phyloP scores from a whole-genome alignment of 768 basidiomycete species.

The Suillus brevipes region DNA sequence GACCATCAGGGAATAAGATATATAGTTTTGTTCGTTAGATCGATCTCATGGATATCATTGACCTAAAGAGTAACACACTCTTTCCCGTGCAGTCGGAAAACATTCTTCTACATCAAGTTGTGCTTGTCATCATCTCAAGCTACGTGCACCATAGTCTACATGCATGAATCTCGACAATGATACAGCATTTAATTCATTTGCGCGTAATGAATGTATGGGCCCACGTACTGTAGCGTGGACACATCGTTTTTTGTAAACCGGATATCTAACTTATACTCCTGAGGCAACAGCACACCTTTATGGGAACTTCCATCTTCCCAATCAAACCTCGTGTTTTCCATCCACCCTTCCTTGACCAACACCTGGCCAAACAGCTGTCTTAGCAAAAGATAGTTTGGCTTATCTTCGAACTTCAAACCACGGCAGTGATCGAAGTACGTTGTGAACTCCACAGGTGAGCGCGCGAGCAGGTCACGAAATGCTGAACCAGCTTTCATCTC shows the following conservation, averaged over 20 bases:
- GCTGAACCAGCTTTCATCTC: slow-evolving; percentile 16
- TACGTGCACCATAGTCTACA: too few relatives aligned
- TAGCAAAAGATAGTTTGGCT: slow-evolving; percentile 22
- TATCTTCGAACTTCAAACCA: slow-evolving; percentile 19
- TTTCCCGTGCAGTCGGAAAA: too few relatives aligned
- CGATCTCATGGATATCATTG: too few relatives aligned
- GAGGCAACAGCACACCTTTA: not conserved
- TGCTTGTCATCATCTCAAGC: too few relatives aligned
- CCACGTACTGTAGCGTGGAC: not conserved
- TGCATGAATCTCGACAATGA: too few relatives aligned
- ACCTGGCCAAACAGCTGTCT: slow-evolving; percentile 12
- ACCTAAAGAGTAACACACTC: too few relatives aligned
- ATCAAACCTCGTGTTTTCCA: not conserved
- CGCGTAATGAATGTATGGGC: not conserved
- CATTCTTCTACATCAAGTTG: too few relatives aligned
- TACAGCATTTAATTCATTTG: not conserved
- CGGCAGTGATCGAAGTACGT: slow-evolving; percentile 19
- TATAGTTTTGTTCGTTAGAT: too few relatives aligned
- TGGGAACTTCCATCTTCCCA: slow-evolving; percentile 1
- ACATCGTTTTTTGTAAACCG: not conserved
- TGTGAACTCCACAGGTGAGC: slow-evolving; percentile 12
- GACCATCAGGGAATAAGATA: too few relatives aligned
- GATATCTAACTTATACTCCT: slow-evolving; percentile 4
- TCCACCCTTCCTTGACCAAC: slow-evolving; percentile 1
- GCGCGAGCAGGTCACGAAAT: slow-evolving; percentile 1